Evolutionary conservation across 176 grass and related monocot genomes (phyloP).

Genomic region (Ananas comosus): DNA sequence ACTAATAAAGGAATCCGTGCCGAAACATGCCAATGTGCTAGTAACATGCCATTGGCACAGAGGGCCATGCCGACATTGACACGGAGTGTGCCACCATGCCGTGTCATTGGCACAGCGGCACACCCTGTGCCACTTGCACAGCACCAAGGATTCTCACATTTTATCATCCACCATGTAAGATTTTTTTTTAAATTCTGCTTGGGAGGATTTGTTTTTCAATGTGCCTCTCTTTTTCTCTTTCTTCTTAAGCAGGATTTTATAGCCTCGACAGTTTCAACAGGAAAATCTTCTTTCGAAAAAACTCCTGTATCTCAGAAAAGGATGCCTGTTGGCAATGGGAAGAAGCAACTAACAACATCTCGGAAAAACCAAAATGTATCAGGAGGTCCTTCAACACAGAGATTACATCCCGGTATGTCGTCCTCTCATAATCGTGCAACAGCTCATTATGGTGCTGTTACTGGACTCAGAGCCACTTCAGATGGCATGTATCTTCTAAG

Average conservation of each 20-base stretch:
- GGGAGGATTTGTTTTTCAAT: background rate
- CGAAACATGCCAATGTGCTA: too few relatives aligned
- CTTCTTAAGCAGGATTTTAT: conserved; percentile 20
- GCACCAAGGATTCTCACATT: background rate
- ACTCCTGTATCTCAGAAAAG: conserved; percentile 32
- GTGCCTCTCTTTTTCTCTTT: conserved; percentile 9
- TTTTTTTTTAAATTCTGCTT: conserved; percentile 1
- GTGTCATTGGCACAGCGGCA: too few relatives aligned
- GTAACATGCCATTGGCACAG: too few relatives aligned
- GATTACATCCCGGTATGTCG: conserved; percentile 57
- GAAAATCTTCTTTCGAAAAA: conserved; percentile 38
- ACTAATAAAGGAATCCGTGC: too few relatives aligned
- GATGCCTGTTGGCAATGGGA: conserved; percentile 27
- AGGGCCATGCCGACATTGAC: too few relatives aligned
- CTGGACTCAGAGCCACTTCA: conserved; percentile 61
- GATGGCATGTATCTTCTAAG: conserved; percentile 98
- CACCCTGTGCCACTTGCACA: background rate
- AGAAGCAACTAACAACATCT: conserved; percentile 26
- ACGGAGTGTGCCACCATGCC: too few relatives aligned
- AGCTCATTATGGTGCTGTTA: conserved; percentile 95
- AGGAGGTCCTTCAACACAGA: conserved; percentile 34
- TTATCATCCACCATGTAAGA: background rate
- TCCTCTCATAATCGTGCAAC: conserved; percentile 66
- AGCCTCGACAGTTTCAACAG: conserved; percentile 22
- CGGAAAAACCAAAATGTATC: conserved; percentile 28